A percentile compares a stretch with the other conserved stretches of the same genome.
These are phyloP conservation scores for Epicoccum sorghinum DNA, from an alignment of 2,329 filamentous ascomycete genomes.

Conservation along the genomic window DNA sequence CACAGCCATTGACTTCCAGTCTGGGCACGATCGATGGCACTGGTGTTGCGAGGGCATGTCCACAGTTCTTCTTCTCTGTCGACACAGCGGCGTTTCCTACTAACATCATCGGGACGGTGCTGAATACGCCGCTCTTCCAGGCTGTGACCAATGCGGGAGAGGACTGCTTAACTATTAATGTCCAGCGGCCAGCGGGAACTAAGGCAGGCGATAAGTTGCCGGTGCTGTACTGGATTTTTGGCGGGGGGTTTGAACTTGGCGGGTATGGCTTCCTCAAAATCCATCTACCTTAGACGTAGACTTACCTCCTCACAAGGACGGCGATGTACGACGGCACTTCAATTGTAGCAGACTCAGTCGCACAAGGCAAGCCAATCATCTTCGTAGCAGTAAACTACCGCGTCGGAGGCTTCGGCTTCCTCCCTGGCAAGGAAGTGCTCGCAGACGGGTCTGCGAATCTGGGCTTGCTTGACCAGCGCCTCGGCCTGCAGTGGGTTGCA, in stretches of 20 bases:
- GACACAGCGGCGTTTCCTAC: constrained; percentile 43
- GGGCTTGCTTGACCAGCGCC: constrained; percentile 73
- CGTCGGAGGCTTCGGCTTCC: constrained; percentile 74
- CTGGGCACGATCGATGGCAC: constrained; percentile 69
- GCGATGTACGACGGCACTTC: constrained; percentile 51
- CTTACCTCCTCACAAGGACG: constrained; percentile 13
- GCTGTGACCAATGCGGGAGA: constrained; percentile 45
- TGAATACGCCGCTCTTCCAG: constrained; percentile 50
- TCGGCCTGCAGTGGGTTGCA: constrained; percentile 76
- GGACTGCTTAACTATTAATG: constrained; percentile 53
- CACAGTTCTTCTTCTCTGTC: constrained; percentile 70
- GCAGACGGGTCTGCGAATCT: constrained; percentile 72
- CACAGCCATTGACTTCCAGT: constrained; percentile 62
- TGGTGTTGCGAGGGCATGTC: constrained; percentile 66
- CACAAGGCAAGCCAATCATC: constrained; percentile 68
- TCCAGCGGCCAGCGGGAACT: constrained; percentile 50
- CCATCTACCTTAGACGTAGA: constrained; percentile 28
- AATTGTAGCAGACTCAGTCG: constrained; percentile 51
- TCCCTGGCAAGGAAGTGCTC: constrained; percentile 71
- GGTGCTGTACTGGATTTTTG: constrained; percentile 58
- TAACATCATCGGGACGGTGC: constrained; percentile 46
- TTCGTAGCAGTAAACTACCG: constrained; percentile 82
- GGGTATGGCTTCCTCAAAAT: constrained; percentile 18
- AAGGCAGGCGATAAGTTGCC: constrained; percentile 50
- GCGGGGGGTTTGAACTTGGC: constrained; percentile 53